phyloP scores from a whole-genome alignment of 208 protist species.

The Crithidia sp. region DNA sequence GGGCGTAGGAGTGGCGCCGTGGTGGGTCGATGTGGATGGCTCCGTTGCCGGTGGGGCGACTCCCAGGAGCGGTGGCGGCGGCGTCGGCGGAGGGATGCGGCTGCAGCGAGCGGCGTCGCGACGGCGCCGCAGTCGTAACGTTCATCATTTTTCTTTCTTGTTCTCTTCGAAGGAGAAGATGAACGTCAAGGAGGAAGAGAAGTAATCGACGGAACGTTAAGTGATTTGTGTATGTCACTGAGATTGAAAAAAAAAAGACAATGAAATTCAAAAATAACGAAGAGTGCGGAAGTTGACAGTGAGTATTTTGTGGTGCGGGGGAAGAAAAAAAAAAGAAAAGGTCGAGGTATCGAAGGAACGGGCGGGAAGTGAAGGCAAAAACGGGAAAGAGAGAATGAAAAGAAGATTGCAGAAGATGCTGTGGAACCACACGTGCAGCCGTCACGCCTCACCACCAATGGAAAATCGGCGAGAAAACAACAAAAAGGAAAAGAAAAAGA shows the following conservation, averaged over 20 bases:
- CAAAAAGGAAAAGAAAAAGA: too few relatives aligned
- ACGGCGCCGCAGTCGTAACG: constrained; percentile 5
- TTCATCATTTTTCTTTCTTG: neutral
- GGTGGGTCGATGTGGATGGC: neutral
- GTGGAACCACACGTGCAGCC: too few relatives aligned
- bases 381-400: too few relatives aligned
- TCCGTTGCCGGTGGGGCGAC: neutral
- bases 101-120: constrained; percentile 5
- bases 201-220: neutral
- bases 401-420: too few relatives aligned
- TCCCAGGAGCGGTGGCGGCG: too few relatives aligned
- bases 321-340: too few relatives aligned
- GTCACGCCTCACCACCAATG: too few relatives aligned
- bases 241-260: neutral
- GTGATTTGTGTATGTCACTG: neutral
- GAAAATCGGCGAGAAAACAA: too few relatives aligned
- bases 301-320: too few relatives aligned
- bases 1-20: constrained; percentile 3
- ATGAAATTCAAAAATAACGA: neutral
- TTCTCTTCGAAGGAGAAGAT: neutral
- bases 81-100: neutral
- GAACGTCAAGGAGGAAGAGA: neutral
- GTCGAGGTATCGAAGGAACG: too few relatives aligned
- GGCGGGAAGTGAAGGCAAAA: too few relatives aligned
- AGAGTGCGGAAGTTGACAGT: too few relatives aligned